Evolutionary conservation across 352 stramenopile species (phyloP), one percentile per base, ranked within the genome.

Genomic region (Thalassiosira hispida): DNA sequence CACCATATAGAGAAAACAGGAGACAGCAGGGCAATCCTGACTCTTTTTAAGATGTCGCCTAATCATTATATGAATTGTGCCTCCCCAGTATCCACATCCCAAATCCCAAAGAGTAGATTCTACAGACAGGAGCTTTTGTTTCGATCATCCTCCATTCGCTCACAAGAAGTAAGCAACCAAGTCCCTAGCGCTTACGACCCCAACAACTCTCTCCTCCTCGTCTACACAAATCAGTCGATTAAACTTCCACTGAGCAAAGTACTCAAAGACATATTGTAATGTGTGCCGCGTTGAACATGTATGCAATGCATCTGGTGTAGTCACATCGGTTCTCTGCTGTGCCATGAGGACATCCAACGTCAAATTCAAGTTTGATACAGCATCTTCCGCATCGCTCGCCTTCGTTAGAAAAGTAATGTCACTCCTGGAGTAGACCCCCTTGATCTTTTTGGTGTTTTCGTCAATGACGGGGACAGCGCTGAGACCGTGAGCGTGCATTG

Each of bases 321-420:
- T 92, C 1, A 92, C 80, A 75, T 94, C 90, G 0, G 77, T 85
- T 71, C 87, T 79, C 62, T 89, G 83, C 73, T 94, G 90, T 16
- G 66, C 60, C 72, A 94, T 72, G 16, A 95, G 60, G 20, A 88
- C 81, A 35, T 78, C 77, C 49, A 95, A 65, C 6, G 79, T 87
- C 56, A 93, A 64, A 71, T 90, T 81, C 56, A 95, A 82, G 80
- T 95, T 94, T 31, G 64, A 70, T 18, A 95, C 80, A 18, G 90
- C 90, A 78, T 91, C 81, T 67, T 93, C 84, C 33, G 91, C 89
- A 88, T 96, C 92, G 35, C 81, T 88, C 0, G 92, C 92, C 44
- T 87, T 91, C 0, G 91, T 93, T 18, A 96, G 77, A 83, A 96
- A 96, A 25, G 92, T 95, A 83, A 96, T 95, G 76, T 96, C 93